Base-by-base conservation (phyloP, 345 rosid species). In the Diplotaxis tenuifolia region DNA sequence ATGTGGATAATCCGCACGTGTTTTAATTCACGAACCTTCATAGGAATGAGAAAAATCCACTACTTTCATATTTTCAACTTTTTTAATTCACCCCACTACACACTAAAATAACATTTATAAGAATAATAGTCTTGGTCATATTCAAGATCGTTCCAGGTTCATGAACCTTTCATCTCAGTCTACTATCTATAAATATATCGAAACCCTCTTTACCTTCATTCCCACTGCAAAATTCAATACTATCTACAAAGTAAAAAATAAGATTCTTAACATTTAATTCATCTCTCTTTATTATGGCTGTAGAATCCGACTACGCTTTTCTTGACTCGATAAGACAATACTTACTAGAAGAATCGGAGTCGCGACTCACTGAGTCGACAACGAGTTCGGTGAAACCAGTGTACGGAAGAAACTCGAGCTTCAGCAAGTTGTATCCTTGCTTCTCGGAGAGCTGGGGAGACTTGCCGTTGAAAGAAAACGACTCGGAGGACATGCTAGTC, bases 401-500 rank as follows among this genome's bases (percentile, higher is more conserved):
- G 28, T 86, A 84, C 72, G 62, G 77, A 80, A 29, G 92, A 86
- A 85, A 83, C 71, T 77, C 89, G 4, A 92, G 97, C 75, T 90
- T 90, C 47, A 38, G 89, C 57, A 72, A 86, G 10, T 78, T 87
- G 83, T 82, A 47, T 7, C 54, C 54, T 16, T 47, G 54, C 16
- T 47, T 47, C 21, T 6, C 20, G 4, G 54, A 47, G 10, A 47
- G 21, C 54, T 47, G 54, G 54, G 54, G 54, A 47, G 54, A 47
- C 21, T 47, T 47, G 54, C 54, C 54, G 21, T 47, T 47, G 21
- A 47, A 47, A 47, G 54, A 47, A 8, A 47, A 47, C 54, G 54
- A 47, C 54, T 47, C 54, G 21, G 54, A 47, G 54, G 54, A 47
- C 21, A 47, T 47, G 54, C 2, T 47, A 47, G 54, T 47, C 54